Evolutionary conservation across 108 stramenopile species (phyloP), one percentile per base, ranked within the genome.

Genomic region (Tribonema minus): DNA sequence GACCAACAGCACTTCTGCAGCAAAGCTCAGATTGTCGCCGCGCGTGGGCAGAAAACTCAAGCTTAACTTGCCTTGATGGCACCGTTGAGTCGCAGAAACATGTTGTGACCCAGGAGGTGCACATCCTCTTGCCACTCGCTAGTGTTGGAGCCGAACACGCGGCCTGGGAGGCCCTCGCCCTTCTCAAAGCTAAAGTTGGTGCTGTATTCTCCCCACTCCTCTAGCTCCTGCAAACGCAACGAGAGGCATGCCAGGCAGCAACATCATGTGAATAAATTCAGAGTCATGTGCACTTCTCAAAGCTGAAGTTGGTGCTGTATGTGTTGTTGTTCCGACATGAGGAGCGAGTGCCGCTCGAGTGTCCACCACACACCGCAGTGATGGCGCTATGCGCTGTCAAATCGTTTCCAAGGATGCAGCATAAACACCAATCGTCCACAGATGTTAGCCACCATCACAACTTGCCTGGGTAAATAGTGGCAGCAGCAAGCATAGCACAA

Each of bases 81-180:
- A 0, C 75, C 75, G 64, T 54, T 54, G 15, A 65, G 64, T 15
- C 75, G 46, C 0, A 76, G 66, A 61, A 76, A 76, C 38, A 37
- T 28, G 12, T 35, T 36, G 30, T 76, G 75, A 1, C 66, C 66
- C 46, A 76, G 38, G 36, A 9, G 31, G 20, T 26, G 15, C 64
- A 76, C 75, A 60, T 76, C 59, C 46, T 76, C 75, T 61, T 76
- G 46, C 75, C 75, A 76, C 41, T 76, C 75, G 65, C 75, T 76
- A 46, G 64, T 35, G 66, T 76, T 76, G 58, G 28, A 32, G 32
- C 41, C 75, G 33, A 62, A 76, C 0, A 76, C 75, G 32, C 75
- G 36, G 36, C 75, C 75, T 1, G 75, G 75, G 23, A 76, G 28
- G 38, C 75, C 75, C 30, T 76, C 39, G 27, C 75, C 75, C 23